A percentile compares a stretch with the other conserved stretches of the same genome.
Conservation (phyloP, 495 filamentous ascomycete species). For the Clavariopsis aquatica region DNA sequence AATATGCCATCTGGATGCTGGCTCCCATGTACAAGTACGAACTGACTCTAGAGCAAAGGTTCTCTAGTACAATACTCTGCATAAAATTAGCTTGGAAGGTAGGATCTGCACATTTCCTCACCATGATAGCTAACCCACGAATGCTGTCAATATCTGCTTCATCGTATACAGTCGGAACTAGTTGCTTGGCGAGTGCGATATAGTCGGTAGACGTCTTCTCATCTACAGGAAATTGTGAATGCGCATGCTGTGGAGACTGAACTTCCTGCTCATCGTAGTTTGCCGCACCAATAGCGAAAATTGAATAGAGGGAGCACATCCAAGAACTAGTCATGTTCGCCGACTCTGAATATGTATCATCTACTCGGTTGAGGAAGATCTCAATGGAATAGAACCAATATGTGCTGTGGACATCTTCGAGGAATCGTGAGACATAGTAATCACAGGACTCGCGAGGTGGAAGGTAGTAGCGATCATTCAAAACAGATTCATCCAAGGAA, state of each 20-base stretch:
- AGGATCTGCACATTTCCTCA: slow-evolving; percentile 4
- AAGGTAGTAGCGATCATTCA: slow-evolving; percentile 20
- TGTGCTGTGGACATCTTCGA: slow-evolving; percentile 33
- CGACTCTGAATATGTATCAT: slow-evolving; percentile 20
- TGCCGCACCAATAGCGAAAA: slow-evolving; percentile 32
- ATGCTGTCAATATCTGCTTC: slow-evolving; percentile 44
- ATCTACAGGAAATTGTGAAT: slow-evolving; percentile 9
- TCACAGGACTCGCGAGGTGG: slow-evolving; percentile 23
- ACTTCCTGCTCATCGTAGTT: background rate
- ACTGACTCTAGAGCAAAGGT: slow-evolving; percentile 39
- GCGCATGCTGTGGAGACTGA: background rate
- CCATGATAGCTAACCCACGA: slow-evolving; percentile 39
- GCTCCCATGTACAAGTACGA: slow-evolving; percentile 44
- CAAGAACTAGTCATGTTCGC: slow-evolving; percentile 17
- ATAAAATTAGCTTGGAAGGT: background rate
- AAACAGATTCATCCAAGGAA: slow-evolving; percentile 2
- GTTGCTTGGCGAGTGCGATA: slow-evolving; percentile 38
- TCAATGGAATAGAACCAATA: slow-evolving; percentile 36
- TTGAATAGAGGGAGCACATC: slow-evolving; percentile 33
- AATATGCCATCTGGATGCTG: slow-evolving; percentile 42
- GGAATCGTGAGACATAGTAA: slow-evolving; percentile 26
- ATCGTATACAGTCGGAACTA: slow-evolving; percentile 41
- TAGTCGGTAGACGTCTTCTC: slow-evolving; percentile 35
- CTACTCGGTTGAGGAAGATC: slow-evolving; percentile 23
- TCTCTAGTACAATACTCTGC: slow-evolving; percentile 40